Percentiles rank a stretch among this genome's conserved stretches.
phyloP scores from a whole-genome alignment of 2,329 filamentous ascomycete genomes.

The Mariannaea elegans region DNA sequence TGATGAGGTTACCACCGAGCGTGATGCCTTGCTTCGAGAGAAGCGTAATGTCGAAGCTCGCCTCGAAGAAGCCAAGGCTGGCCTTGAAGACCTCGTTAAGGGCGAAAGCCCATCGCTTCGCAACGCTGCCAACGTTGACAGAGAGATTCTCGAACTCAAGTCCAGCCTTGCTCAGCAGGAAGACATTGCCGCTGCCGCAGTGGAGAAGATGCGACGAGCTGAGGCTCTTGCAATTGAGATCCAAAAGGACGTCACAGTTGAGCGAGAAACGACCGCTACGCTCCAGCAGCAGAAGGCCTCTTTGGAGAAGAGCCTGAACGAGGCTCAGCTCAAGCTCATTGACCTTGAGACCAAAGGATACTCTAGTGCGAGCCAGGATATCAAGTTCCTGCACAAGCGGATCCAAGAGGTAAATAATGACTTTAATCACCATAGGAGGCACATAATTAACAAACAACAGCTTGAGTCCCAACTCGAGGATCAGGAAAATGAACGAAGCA shows the following conservation, averaged over 20 bases:
- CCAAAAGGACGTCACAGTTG: slow-evolving; percentile 88
- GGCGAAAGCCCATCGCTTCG: slow-evolving; percentile 89
- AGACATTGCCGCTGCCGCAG: slow-evolving; percentile 88
- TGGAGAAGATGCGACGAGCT: slow-evolving; percentile 96
- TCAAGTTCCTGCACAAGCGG: slow-evolving; percentile 91
- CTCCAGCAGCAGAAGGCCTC: slow-evolving; percentile 90
- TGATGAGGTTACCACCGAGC: slow-evolving; percentile 86
- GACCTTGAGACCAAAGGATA: slow-evolving; percentile 98
- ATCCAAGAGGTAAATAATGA: slow-evolving; percentile 85
- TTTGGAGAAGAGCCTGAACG: slow-evolving; percentile 89
- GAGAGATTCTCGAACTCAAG: slow-evolving; percentile 89
- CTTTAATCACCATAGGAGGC: background rate
- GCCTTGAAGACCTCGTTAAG: slow-evolving; percentile 86
- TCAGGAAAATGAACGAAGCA: slow-evolving; percentile 80
- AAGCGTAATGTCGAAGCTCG: slow-evolving; percentile 89
- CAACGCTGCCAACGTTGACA: slow-evolving; percentile 88
- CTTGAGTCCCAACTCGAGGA: slow-evolving; percentile 88
- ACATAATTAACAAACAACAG: slow-evolving; percentile 54
- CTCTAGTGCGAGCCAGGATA: slow-evolving; percentile 91
- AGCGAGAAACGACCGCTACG: slow-evolving; percentile 82
- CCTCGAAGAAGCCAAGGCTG: slow-evolving; percentile 85
- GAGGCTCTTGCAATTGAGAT: slow-evolving; percentile 88
- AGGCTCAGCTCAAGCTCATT: slow-evolving; percentile 87
- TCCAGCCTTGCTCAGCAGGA: slow-evolving; percentile 90
- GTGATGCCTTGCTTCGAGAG: slow-evolving; percentile 85